phyloP scores from a whole-genome alignment of 164 flowering plant genomes.

The Chloranthus sessilifolius region DNA sequence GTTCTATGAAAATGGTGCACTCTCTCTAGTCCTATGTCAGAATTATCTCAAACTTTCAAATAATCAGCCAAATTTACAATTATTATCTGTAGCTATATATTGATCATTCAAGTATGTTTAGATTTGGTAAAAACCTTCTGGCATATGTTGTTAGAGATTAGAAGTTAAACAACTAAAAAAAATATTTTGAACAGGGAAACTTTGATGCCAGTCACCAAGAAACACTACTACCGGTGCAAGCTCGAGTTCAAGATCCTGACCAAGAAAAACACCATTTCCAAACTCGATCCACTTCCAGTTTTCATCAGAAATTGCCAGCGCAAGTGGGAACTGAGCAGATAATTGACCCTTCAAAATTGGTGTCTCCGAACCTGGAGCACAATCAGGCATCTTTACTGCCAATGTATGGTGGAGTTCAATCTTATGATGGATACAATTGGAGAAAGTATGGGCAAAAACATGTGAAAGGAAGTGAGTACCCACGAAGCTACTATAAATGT shows the following conservation, averaged over 20 bases:
- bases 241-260: constrained; percentile 23
- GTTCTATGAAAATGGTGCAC: too few species aligned
- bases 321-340: constrained; percentile 25
- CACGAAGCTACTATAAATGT: constrained; percentile 90
- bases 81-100: too few species aligned
- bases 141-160: neutral
- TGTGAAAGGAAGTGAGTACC: constrained; percentile 94
- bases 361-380: constrained; percentile 33
- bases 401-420: constrained; percentile 38
- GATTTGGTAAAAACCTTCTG: too few species aligned
- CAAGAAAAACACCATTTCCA: constrained; percentile 23
- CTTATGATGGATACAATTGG: constrained; percentile 93
- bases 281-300: constrained; percentile 26
- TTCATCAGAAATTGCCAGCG: constrained; percentile 17
- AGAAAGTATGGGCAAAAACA: constrained; percentile 98
- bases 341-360: constrained; percentile 19
- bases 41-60: too few species aligned
- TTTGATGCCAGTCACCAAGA: constrained; percentile 24
- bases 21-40: too few species aligned
- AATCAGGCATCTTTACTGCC: constrained; percentile 26
- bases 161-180: neutral
- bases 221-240: constrained; percentile 23
- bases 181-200: constrained; percentile 47
- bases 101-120: too few species aligned
- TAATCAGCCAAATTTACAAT: too few species aligned